phyloP scores from a whole-genome alignment of 306 rosid genomes.

The Corylus avellana region DNA sequence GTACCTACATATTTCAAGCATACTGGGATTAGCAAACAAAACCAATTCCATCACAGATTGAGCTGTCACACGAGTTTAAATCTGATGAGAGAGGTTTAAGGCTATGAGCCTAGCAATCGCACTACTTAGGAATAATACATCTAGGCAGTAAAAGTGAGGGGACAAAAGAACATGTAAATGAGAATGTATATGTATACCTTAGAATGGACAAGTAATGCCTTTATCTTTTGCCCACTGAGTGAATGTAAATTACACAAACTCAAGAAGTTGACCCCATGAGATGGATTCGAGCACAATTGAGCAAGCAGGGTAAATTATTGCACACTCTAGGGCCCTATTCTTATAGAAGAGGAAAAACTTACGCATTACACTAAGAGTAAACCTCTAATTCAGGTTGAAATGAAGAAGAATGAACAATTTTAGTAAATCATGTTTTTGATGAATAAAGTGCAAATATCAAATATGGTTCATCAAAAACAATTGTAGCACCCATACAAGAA shows the following conservation, averaged over 20 bases:
- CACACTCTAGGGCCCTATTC: background rate
- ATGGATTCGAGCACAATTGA: background rate
- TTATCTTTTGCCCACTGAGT: background rate
- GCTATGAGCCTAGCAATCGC: background rate
- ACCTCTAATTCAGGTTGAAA: background rate
- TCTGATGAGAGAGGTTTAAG: background rate
- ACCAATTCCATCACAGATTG: conserved; percentile 3
- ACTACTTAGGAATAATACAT: background rate
- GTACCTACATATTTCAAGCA: conserved; percentile 58
- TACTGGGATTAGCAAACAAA: conserved; percentile 18
- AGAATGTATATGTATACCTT: background rate
- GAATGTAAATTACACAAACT: background rate
- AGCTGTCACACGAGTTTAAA: background rate
- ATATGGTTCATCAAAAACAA: background rate
- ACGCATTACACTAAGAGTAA: background rate
- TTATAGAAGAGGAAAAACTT: background rate
- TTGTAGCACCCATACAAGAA: too few species aligned
- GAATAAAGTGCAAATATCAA: background rate
- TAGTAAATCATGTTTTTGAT: too few species aligned
- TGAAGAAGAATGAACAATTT: background rate
- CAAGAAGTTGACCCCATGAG: background rate
- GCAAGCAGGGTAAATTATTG: background rate
- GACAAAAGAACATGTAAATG: background rate
- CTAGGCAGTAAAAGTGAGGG: background rate
- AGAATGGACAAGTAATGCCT: background rate